Percentiles rank a stretch among this genome's conserved stretches.
Evolutionary conservation across 345 rosid species (phyloP).

Genomic region (Nephelium lappaceum): DNA sequence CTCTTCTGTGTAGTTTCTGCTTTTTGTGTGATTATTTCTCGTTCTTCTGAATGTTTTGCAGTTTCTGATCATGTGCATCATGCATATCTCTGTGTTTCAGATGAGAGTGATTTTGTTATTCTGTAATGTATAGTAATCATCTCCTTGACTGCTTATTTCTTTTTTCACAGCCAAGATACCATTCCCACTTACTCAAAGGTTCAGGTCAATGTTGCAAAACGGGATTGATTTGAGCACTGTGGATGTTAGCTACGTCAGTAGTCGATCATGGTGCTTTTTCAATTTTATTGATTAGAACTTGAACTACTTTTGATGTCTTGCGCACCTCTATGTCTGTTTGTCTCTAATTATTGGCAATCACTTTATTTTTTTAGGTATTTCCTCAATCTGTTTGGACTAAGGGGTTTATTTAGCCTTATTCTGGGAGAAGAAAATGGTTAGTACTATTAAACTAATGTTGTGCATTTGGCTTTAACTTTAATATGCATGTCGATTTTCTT

Average conservation of each 20-base stretch:
- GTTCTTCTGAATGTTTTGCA: neutral
- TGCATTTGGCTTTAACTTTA: slow-evolving; percentile 8
- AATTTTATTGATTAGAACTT: neutral
- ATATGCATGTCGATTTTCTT: neutral
- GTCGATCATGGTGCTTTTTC: slow-evolving; percentile 86
- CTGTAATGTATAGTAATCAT: neutral
- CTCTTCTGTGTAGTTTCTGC: neutral
- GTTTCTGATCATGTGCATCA: neutral
- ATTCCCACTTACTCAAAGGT: slow-evolving; percentile 95
- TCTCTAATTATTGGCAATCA: slow-evolving; percentile 16
- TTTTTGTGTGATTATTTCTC: neutral
- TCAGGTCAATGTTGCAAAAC: slow-evolving; percentile 97
- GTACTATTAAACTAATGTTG: slow-evolving; percentile 16
- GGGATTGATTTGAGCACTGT: slow-evolving; percentile 99
- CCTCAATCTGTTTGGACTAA: slow-evolving; percentile 93
- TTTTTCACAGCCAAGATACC: slow-evolving; percentile 84
- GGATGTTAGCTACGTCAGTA: slow-evolving; percentile 98
- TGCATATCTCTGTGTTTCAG: neutral
- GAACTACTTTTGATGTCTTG: neutral
- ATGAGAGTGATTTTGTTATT: neutral
- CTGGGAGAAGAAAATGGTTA: slow-evolving; percentile 99
- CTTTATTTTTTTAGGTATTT: slow-evolving; percentile 64
- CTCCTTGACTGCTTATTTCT: slow-evolving; percentile 18
- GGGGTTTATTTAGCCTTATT: slow-evolving; percentile 97
- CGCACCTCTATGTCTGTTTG: slow-evolving; percentile 7